Evolutionary conservation across 2,329 filamentous ascomycete genomes (phyloP).

Genomic region (Endothia cerciana): DNA sequence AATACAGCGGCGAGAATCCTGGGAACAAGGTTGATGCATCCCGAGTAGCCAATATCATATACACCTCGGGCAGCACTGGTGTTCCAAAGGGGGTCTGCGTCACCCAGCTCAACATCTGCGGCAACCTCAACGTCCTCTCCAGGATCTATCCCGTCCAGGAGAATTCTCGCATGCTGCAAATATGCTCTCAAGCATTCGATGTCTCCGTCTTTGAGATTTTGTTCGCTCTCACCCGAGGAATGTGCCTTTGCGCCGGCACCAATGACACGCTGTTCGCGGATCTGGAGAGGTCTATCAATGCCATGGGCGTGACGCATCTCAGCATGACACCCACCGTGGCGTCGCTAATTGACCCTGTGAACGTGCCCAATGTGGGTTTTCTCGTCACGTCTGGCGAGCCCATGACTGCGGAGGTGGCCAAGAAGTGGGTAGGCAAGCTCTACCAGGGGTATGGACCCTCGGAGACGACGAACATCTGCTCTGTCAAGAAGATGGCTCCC

Average conservation of each 20-base stretch:
- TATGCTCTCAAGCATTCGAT: slow-evolving; percentile 84
- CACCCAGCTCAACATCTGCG: slow-evolving; percentile 74
- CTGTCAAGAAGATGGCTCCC: slow-evolving; percentile 64
- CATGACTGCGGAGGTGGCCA: slow-evolving; percentile 72
- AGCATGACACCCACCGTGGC: slow-evolving; percentile 87
- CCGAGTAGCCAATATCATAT: slow-evolving; percentile 75
- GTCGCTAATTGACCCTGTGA: slow-evolving; percentile 68
- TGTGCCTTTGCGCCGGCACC: slow-evolving; percentile 75
- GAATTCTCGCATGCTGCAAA: slow-evolving; percentile 71
- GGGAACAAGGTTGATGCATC: slow-evolving; percentile 45
- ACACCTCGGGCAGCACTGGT: slow-evolving; percentile 83
- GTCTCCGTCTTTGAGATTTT: slow-evolving; percentile 92
- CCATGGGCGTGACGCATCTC: slow-evolving; percentile 73
- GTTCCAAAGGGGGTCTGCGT: slow-evolving; percentile 79
- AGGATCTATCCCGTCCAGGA: slow-evolving; percentile 64
- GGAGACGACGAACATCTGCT: slow-evolving; percentile 88
- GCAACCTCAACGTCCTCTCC: slow-evolving; percentile 71
- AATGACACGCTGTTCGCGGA: slow-evolving; percentile 77
- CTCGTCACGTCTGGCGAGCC: slow-evolving; percentile 82
- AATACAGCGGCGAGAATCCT: slow-evolving; percentile 43
- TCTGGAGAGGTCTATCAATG: slow-evolving; percentile 68
- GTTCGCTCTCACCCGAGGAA: slow-evolving; percentile 77
- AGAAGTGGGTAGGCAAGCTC: slow-evolving; percentile 69
- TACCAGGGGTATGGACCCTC: slow-evolving; percentile 85
- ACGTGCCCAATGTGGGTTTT: slow-evolving; percentile 73